Evolutionary conservation across 2,329 filamentous ascomycete species (phyloP).

Genomic region (Aspergillus hortae): DNA sequence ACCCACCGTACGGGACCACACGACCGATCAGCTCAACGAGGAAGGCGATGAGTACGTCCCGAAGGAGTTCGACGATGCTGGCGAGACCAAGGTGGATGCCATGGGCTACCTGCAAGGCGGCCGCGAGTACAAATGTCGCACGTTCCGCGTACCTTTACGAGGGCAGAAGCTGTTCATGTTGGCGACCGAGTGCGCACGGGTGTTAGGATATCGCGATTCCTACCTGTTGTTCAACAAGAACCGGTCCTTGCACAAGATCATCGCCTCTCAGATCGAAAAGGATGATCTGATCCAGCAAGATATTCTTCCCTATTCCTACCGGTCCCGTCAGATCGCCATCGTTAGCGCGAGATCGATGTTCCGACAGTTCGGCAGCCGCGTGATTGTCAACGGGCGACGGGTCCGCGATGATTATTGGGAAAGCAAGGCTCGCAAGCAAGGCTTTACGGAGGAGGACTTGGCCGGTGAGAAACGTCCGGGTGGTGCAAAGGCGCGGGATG

Average conservation of each 20-base stretch:
- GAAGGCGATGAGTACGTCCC: constrained; percentile 93
- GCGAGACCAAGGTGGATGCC: constrained; percentile 86
- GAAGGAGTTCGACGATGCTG: constrained; percentile 85
- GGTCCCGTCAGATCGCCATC: constrained; percentile 97
- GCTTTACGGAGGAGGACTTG: constrained; percentile 93
- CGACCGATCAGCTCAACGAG: constrained; percentile 86
- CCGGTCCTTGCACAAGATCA: constrained; percentile 93
- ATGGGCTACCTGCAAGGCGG: constrained; percentile 78
- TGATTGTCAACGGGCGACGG: constrained; percentile 83
- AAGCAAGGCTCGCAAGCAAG: constrained; percentile 92
- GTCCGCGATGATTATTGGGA: constrained; percentile 99
- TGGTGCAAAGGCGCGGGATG: constrained; percentile 81
- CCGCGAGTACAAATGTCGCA: constrained; percentile 87
- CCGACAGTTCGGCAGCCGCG: constrained; percentile 90
- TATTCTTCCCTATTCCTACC: constrained; percentile 93
- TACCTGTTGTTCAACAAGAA: constrained; percentile 99
- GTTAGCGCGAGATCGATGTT: constrained; percentile 99
- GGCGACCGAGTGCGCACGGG: constrained; percentile 91
- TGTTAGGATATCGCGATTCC: constrained; percentile 92
- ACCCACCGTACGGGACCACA: constrained; percentile 93
- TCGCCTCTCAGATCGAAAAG: constrained; percentile 92
- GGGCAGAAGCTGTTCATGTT: constrained; percentile 98
- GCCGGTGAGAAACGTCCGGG: constrained; percentile 95
- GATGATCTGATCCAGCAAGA: constrained; percentile 94
- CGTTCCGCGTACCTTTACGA: constrained; percentile 86